These are phyloP conservation scores for Fomes fomentarius DNA, from an alignment of 1,284 basidiomycete species.

Conservation along the genomic window DNA sequence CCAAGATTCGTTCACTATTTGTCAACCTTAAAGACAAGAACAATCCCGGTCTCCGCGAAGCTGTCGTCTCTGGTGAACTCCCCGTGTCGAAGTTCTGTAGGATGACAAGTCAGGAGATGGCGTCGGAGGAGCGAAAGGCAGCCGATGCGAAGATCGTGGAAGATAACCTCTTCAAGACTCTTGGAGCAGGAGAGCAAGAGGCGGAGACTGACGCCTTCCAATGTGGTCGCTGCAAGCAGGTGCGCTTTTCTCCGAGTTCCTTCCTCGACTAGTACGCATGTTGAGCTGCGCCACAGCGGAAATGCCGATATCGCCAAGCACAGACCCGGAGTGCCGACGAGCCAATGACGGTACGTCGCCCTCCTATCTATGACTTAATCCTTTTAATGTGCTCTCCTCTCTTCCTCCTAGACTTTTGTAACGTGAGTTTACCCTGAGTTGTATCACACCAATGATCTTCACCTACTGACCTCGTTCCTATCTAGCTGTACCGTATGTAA, in stretches of 20 bases:
- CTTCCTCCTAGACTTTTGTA: slow-evolving; percentile 36
- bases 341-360: slow-evolving; percentile 85
- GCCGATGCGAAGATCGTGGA: slow-evolving; percentile 83
- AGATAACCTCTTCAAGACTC: slow-evolving; percentile 90
- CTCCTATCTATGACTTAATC: background rate
- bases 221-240: slow-evolving; percentile 91
- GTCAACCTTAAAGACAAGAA: slow-evolving; percentile 96
- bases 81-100: slow-evolving; percentile 69
- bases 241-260: slow-evolving; percentile 22
- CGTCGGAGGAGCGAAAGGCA: slow-evolving; percentile 88
- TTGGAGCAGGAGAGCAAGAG: slow-evolving; percentile 87
- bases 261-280: background rate
- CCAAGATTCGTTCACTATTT: slow-evolving; percentile 89
- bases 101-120: slow-evolving; percentile 95
- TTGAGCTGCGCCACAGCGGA: slow-evolving; percentile 54
- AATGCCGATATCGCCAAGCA: slow-evolving; percentile 92
- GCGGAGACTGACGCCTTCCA: slow-evolving; percentile 99
- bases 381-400: slow-evolving; percentile 17
- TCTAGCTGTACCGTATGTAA: slow-evolving; percentile 60
- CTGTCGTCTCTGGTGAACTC: slow-evolving; percentile 84
- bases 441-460: too few species aligned
- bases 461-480: slow-evolving; percentile 7
- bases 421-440: too few species aligned
- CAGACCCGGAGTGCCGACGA: slow-evolving; percentile 96
- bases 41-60: slow-evolving; percentile 86